Evolutionary conservation across 169 alveolate species (phyloP), one percentile per base, ranked within the genome.

Genomic region (Babesia sp.): DNA sequence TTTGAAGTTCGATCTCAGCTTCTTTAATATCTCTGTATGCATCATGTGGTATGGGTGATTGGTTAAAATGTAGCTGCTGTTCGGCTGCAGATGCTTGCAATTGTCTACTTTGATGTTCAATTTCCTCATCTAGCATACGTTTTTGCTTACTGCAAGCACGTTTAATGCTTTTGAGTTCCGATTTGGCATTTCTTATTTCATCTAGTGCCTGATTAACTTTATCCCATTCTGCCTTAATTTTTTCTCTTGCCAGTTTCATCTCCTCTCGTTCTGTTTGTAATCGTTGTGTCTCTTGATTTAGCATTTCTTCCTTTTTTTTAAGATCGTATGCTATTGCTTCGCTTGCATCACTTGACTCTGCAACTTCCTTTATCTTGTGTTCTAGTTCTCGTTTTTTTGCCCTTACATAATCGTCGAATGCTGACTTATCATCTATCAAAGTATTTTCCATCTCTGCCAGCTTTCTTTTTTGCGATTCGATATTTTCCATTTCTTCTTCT

Each of bases 271-370:
- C 83, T 20, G 60, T 54, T 20, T 59, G 59, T 42, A 64, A 12
- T 3, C 61, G 59, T 3, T 64, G 74, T 48, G 55, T 8, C 20
- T 64, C 74, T 31, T 50, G 44, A 34, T 64, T 69, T 42, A 79
- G 59, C 29, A 28, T 59, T 12, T 70, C 87, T 28, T 79, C 83
- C 33, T 55, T 33, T 24, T 53, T 58, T 34, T 70, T 79, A 46
- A 79, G 60, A 22, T 68, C 83, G 51, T 81, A 70, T 28, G 89
- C 85, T 0, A 71, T 67, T 26, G 54, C 41, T 14, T 76, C 73
- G 53, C 54, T 71, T 22, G 66, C 44, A 50, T 81, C 85, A 45
- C 29, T 74, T 24, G 82, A 31, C 7, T 71, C 85, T 9, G 80
- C 56, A 16, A 67, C 69, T 46, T 72, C 85, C 53, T 56, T 81